phyloP scores from a whole-genome alignment of 345 rosid species.

The Trapa incisa region DNA sequence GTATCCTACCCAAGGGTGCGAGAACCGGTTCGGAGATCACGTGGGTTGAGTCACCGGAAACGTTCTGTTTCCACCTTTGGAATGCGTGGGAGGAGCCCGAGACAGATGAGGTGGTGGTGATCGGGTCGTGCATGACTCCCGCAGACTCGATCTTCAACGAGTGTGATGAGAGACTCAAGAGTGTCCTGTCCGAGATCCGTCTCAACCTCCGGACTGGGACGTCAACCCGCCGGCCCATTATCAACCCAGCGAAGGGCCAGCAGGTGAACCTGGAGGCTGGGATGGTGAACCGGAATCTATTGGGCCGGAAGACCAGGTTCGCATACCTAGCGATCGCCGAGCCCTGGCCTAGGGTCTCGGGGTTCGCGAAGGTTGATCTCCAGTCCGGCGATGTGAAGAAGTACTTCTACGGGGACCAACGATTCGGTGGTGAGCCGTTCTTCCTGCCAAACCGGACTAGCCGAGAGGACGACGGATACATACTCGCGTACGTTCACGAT shows the following conservation, averaged over 20 bases:
- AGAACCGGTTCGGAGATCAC: slow-evolving; percentile 23
- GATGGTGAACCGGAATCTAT: slow-evolving; percentile 24
- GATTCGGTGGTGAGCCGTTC: slow-evolving; percentile 62
- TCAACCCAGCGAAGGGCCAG: slow-evolving; percentile 5
- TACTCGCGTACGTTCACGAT: slow-evolving; percentile 50
- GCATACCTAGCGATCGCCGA: slow-evolving; percentile 62
- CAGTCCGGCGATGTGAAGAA: slow-evolving; percentile 21
- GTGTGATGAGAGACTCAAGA: slow-evolving; percentile 9
- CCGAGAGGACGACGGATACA: slow-evolving; percentile 33
- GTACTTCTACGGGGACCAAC: slow-evolving; percentile 32
- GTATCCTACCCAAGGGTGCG: slow-evolving; percentile 31
- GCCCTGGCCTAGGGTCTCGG: slow-evolving; percentile 64
- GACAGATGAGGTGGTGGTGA: too few relatives aligned
- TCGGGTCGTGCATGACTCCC: slow-evolving; percentile 60
- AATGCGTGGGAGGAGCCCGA: too few relatives aligned
- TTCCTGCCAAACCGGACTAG: slow-evolving; percentile 19
- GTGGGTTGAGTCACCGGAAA: slow-evolving; percentile 49
- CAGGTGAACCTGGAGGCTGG: slow-evolving; percentile 51
- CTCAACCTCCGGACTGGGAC: slow-evolving; percentile 38
- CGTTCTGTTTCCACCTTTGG: slow-evolving; percentile 1
- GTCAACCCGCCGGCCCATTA: slow-evolving; percentile 20
- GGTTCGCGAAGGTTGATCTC: slow-evolving; percentile 58
- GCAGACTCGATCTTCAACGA: slow-evolving; percentile 57
- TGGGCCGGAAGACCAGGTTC: slow-evolving; percentile 41
- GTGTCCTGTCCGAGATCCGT: slow-evolving; percentile 18